Evolutionary conservation across 2,329 filamentous ascomycete species (phyloP), one percentile per base, ranked within the genome.

Genomic region (Colletotrichum paranaense): DNA sequence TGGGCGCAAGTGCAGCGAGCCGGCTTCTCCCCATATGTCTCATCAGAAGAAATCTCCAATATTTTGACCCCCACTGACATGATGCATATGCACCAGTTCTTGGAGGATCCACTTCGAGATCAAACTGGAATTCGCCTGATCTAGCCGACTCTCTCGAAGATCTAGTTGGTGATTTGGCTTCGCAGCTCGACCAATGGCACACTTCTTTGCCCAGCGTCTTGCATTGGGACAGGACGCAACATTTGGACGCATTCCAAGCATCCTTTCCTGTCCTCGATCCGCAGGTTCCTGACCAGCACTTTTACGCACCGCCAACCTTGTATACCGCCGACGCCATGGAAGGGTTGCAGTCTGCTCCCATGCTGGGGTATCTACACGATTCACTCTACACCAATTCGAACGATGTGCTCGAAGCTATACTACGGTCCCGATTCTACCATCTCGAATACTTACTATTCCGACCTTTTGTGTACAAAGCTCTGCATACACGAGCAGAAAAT

Each of bases 351-450:
- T 22, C 53, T 16, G 26, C 19, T 12, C 53, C 53, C 19, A 28
- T 67, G 16, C n/a, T 69, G 14, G 32, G 26, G 6, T 42, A 64
- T 8, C 16, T 55, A 6, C 38, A 38, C 22, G 22, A 30, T 42
- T 26, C 56, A 24, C 32, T 22, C 14, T 59, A 59, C 32, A 55
- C 64, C n/a, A 58, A 58, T 38, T 59, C 67, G 53, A 42, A 64
- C 42, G 32, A 14, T 76, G 82, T 91, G 42, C 88, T 91, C 71
- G 85, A 88, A 8, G 89, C 89, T 2, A 80, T 90, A 12, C 82
- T 92, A 9, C 86, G 89, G 58, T 90, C 88, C 5, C 84, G 88
- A 60, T 91, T 90, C 78, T 90, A 89, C 78, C 89, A 90, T 76
- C 86, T 86, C 26, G 89, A 89, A 68, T 89, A 88, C 77, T 84